Percentiles rank a stretch among this genome's conserved stretches.
Conservation (phyloP, 805 yeast genomes). For the Yamadazyma endophytica region DNA sequence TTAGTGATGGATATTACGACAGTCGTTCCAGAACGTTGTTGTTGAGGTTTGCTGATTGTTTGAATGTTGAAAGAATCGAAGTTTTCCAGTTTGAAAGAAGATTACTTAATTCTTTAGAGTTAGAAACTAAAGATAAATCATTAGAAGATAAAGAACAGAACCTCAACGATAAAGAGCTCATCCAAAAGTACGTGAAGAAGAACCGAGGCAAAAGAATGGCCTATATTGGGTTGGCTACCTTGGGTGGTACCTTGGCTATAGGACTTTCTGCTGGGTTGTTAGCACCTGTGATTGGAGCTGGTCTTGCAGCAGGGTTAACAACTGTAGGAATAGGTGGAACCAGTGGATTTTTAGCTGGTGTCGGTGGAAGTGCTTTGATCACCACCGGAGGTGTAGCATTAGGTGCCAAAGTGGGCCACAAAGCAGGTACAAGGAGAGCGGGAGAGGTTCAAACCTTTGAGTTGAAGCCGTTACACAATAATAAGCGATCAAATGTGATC, state of each 20-base stretch:
- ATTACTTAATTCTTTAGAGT: slow-evolving; percentile 83
- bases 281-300: slow-evolving; percentile 98
- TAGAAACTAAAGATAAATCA: slow-evolving; percentile 52
- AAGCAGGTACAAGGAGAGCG: slow-evolving; percentile 80
- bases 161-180: slow-evolving; percentile 71
- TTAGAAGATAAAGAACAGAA: slow-evolving; percentile 67
- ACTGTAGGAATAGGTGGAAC: slow-evolving; percentile 96
- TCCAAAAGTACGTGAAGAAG: slow-evolving; percentile 66
- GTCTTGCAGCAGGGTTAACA: slow-evolving; percentile 93
- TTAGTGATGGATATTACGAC: slow-evolving; percentile 85
- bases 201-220: slow-evolving; percentile 66
- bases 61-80: slow-evolving; percentile 63
- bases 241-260: slow-evolving; percentile 91
- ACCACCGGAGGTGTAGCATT: slow-evolving; percentile 87
- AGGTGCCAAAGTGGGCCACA: slow-evolving; percentile 85
- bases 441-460: slow-evolving; percentile 95
- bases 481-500: slow-evolving; percentile 79
- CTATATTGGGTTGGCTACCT: slow-evolving; percentile 90
- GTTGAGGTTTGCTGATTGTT: slow-evolving; percentile 56
- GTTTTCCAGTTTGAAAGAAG: slow-evolving; percentile 86
- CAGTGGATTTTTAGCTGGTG: slow-evolving; percentile 86
- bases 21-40: slow-evolving; percentile 82
- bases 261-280: slow-evolving; percentile 93
- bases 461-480: slow-evolving; percentile 87
- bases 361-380: slow-evolving; percentile 93